Evolutionary conservation across 2,329 filamentous ascomycete genomes (phyloP).

Genomic region (Sarocladiaceae sp.): DNA sequence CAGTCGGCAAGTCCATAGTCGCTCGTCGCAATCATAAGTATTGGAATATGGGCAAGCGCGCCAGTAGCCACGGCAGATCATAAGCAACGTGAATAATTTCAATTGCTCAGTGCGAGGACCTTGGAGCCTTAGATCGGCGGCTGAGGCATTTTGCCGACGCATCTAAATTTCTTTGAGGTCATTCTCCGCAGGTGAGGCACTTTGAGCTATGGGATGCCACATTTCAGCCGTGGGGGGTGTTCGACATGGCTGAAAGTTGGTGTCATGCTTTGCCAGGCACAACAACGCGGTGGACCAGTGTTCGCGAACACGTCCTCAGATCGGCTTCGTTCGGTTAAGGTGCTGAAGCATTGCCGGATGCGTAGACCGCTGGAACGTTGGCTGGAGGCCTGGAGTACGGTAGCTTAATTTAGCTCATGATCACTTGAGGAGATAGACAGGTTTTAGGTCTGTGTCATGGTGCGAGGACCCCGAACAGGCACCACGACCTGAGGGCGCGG

Average conservation of each 20-base stretch:
- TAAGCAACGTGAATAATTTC: slow-evolving; percentile 1
- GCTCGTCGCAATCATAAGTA: not conserved
- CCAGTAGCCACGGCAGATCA: not conserved
- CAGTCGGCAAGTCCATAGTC: no score
- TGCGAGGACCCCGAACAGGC: not conserved
- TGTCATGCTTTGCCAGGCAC: no score
- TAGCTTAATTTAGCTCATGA: no score
- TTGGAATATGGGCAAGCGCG: not conserved
- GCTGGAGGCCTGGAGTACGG: no score
- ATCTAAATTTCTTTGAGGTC: slow-evolving; percentile 7
- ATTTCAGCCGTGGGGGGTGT: not conserved
- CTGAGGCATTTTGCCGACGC: slow-evolving; percentile 7
- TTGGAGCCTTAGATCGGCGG: not conserved
- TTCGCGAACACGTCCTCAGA: no score
- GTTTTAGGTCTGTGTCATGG: no score
- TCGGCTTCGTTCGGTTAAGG: slow-evolving; percentile 2
- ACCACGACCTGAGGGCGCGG: no score
- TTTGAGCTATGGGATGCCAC: slow-evolving; percentile 5
- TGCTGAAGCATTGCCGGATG: not conserved
- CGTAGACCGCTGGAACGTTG: not conserved
- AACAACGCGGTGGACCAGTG: no score
- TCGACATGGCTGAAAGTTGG: not conserved
- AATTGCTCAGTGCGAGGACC: slow-evolving; percentile 2
- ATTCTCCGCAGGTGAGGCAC: slow-evolving; percentile 7
- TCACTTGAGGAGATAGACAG: no score